These are phyloP conservation scores for Podospora pseudopauciseta DNA, from an alignment of 495 filamentous ascomycete species.

Conservation along the genomic window DNA sequence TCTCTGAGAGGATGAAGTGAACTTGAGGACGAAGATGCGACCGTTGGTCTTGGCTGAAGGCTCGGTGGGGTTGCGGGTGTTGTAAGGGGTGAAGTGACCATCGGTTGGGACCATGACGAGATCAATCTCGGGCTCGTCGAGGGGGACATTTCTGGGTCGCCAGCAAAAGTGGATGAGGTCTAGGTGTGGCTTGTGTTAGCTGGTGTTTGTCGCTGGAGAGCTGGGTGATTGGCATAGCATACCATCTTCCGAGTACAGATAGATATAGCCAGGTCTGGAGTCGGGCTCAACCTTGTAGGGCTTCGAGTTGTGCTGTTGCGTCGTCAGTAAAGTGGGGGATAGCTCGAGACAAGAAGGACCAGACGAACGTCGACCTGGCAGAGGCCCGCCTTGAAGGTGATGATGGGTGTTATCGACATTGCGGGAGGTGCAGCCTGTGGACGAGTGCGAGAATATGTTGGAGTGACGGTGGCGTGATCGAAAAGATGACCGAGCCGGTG, in stretches of 20 bases:
- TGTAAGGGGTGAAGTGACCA: constrained; percentile 77
- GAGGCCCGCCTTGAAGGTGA: constrained; percentile 95
- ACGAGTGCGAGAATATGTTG: neutral
- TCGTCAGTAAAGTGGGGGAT: constrained; percentile 27
- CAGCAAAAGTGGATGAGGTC: constrained; percentile 96
- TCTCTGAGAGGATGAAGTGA: constrained; percentile 84
- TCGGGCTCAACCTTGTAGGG: constrained; percentile 65
- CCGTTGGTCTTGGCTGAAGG: constrained; percentile 69
- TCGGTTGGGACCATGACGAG: constrained; percentile 89
- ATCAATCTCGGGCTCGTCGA: constrained; percentile 71
- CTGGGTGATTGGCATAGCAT: constrained; percentile 31
- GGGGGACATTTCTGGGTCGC: constrained; percentile 56
- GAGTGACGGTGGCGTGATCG: neutral
- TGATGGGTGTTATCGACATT: constrained; percentile 81
- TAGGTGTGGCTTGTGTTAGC: constrained; percentile 29
- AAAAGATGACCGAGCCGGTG: neutral
- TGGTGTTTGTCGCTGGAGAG: constrained; percentile 14
- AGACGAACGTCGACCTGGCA: constrained; percentile 78
- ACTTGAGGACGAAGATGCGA: constrained; percentile 90
- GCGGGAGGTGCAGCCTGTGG: constrained; percentile 15
- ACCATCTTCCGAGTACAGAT: constrained; percentile 92
- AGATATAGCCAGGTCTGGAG: constrained; percentile 79
- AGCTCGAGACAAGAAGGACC: constrained; percentile 10
- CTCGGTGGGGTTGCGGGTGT: constrained; percentile 45
- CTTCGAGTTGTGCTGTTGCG: constrained; percentile 50